Base-by-base conservation (phyloP, 768 basidiomycete genomes). In the Trametes maxima region DNA sequence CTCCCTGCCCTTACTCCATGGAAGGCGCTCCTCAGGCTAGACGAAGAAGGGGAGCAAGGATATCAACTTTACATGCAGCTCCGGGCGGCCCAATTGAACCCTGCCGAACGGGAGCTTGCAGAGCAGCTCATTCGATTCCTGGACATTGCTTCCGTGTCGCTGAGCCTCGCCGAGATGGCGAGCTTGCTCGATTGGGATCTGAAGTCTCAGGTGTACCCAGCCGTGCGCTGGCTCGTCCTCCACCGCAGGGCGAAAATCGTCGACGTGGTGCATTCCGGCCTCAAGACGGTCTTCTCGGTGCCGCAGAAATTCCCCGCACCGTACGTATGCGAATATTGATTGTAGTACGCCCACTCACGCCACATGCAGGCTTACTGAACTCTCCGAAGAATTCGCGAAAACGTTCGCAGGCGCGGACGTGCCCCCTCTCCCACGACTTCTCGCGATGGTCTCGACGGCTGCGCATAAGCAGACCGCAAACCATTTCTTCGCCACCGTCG, bases 221-320 rank as follows among this genome's bases (percentile, higher is more conserved):
- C 91, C n/a, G 95, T 96, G 10, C 85, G 93, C 17, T 94, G 94
- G 84, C 80, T 99, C 33, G 90, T 98, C 33, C 87, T 92, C 60
- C 94, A 95, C 74, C 83, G 92, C 54, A 84, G 92, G 68, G 96
- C 94, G 5, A 93, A 93, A 67, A 78, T 98, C 25, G 88, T 97
- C 44, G 95, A 98, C 63, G 83, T 87, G 17, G 85, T 98, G 35
- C 91, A 94, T 68, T 77, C 75, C 3, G 84, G 87, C 46, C 73
- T 98, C 45, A 89, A 91, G 73, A 95, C 92, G 0, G 82, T 93
- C 0, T 97, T 95, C 68, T 81, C 86, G 4, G 78, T 95, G 43
- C 83, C 92, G 16, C 80, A 85, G 3, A 84, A 80, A 66, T 84
- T 91, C 63, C 77, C 84, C 50, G 60, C 76, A 35, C 78, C 87